Evolutionary conservation across 306 rosid genomes (phyloP).

Genomic region (Gynostemma pentaphyllum): DNA sequence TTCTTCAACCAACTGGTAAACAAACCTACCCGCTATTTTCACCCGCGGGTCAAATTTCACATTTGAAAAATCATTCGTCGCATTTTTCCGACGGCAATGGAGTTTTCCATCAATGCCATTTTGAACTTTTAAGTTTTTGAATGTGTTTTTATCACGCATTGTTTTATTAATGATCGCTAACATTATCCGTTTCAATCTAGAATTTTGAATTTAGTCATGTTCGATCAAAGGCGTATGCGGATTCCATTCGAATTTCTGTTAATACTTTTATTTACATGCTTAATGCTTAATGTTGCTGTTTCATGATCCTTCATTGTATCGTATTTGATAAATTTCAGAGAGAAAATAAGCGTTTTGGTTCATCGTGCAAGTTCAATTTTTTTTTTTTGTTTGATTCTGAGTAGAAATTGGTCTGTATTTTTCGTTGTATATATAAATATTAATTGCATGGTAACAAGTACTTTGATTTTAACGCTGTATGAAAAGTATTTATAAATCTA

Average conservation of each 20-base stretch:
- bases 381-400: too few species aligned
- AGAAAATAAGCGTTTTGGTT: too few species aligned
- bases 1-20: constrained; percentile 19
- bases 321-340: neutral
- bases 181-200: neutral
- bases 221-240: neutral
- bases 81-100: too few species aligned
- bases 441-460: neutral
- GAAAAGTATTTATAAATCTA: neutral
- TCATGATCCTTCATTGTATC: neutral
- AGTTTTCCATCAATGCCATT: constrained; percentile 4
- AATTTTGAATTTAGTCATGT: neutral
- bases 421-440: neutral
- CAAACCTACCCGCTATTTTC: constrained; percentile 13
- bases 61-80: neutral
- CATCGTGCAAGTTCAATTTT: too few species aligned
- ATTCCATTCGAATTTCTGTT: too few species aligned
- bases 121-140: too few species aligned
- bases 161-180: too few species aligned
- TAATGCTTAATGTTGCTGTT: neutral
- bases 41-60: neutral
- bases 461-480: neutral
- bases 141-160: too few species aligned
- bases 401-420: neutral
- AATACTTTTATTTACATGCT: constrained; percentile 1